phyloP scores from a whole-genome alignment of 1,284 basidiomycete species.

The Cerioporus squamosus region DNA sequence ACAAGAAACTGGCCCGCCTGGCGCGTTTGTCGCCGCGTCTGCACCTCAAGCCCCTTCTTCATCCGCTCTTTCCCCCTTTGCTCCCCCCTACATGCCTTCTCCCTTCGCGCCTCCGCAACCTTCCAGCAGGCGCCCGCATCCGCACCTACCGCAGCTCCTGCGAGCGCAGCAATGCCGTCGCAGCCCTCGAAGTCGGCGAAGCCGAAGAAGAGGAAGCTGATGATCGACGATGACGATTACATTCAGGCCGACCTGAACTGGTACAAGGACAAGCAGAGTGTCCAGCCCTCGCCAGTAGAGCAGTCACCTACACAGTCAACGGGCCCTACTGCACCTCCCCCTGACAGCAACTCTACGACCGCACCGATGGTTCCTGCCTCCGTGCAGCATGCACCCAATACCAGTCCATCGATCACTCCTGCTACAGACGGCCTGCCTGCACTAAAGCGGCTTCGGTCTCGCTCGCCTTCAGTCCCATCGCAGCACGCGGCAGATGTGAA shows the following conservation, averaged over 20 bases:
- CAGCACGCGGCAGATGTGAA: not conserved
- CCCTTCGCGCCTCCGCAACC: not conserved
- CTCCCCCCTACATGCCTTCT: too few species aligned
- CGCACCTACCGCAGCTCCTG: not conserved
- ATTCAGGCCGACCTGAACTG: slow-evolving; percentile 25
- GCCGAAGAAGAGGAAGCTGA: slow-evolving; percentile 16
- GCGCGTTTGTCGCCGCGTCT: too few species aligned
- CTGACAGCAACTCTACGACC: not conserved
- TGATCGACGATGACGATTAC: slow-evolving; percentile 18
- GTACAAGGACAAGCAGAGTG: slow-evolving; percentile 17
- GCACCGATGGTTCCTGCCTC: too few species aligned
- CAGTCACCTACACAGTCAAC: too few species aligned
- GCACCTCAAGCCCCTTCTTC: too few species aligned
- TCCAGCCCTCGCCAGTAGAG: not conserved
- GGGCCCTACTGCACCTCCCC: not conserved
- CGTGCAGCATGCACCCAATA: too few species aligned
- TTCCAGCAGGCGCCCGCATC: not conserved
- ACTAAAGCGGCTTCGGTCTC: not conserved
- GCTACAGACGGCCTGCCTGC: too few species aligned
- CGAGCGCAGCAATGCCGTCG: not conserved
- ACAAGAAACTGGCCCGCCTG: too few species aligned
- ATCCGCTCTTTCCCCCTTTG: too few species aligned
- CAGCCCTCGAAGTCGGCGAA: not conserved
- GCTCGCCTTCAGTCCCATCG: not conserved
- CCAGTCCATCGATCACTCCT: too few species aligned